Evolutionary conservation across 352 stramenopile genomes (phyloP).

Genomic region (Phytophthora pinifolia): DNA sequence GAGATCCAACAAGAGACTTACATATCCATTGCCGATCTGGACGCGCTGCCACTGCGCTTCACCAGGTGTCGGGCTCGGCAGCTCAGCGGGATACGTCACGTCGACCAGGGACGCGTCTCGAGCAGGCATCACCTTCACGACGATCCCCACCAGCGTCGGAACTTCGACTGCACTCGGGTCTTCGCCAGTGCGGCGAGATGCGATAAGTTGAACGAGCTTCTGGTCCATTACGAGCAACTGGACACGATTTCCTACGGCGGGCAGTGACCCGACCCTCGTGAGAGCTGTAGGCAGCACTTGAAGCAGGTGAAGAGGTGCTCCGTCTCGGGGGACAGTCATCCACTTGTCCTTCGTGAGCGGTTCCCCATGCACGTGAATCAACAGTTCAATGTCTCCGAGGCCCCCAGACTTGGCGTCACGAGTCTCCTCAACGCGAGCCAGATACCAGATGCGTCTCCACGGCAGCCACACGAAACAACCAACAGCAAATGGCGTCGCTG

Average conservation of each 20-base stretch:
- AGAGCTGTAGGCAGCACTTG: constrained; percentile 23
- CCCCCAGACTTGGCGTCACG: neutral
- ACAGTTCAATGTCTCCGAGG: constrained; percentile 20
- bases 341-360: constrained; percentile 49
- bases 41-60: constrained; percentile 28
- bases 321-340: constrained; percentile 25
- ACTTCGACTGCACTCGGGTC: constrained; percentile 8
- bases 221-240: constrained; percentile 27
- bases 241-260: constrained; percentile 33
- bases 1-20: constrained; percentile 19
- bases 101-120: constrained; percentile 56
- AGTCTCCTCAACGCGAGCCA: constrained; percentile 39
- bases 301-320: constrained; percentile 31
- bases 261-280: constrained; percentile 42
- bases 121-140: constrained; percentile 40
- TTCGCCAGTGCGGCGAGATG: constrained; percentile 2
- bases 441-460: constrained; percentile 51
- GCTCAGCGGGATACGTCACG: constrained; percentile 34
- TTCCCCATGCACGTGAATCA: constrained; percentile 52
- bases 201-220: constrained; percentile 13
- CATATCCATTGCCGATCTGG: constrained; percentile 58
- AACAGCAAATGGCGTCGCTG: constrained; percentile 6
- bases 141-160: constrained; percentile 29
- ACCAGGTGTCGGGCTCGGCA: constrained; percentile 9
- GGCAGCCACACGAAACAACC: constrained; percentile 39